Percentiles rank a stretch among this genome's conserved stretches.
Conservation (phyloP, 805 yeast species). For the Maudiozyma barnettii region DNA sequence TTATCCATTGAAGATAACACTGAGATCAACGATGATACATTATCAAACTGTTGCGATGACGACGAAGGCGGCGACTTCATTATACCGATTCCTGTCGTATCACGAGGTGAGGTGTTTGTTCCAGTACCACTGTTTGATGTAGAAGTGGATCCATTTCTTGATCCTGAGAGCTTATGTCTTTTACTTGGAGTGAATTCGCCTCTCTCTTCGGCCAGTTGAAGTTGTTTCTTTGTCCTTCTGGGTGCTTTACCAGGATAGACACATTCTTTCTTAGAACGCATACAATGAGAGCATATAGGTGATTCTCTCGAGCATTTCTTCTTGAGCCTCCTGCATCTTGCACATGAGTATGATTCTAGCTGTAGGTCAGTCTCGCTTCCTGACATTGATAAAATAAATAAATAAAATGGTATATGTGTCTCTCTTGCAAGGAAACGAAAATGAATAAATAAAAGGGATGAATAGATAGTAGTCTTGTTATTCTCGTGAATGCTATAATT, state of each 20-base stretch:
- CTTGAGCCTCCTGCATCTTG: slow-evolving; percentile 40
- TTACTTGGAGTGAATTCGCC: slow-evolving; percentile 18
- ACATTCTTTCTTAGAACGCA: slow-evolving; percentile 30
- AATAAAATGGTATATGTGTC: neutral
- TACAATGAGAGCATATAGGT: slow-evolving; percentile 38
- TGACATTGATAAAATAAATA: neutral
- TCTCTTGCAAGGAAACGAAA: neutral
- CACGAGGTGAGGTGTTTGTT: neutral
- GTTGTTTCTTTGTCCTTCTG: slow-evolving; percentile 31
- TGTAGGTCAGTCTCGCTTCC: neutral
- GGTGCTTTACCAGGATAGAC: slow-evolving; percentile 37
- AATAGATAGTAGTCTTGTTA: too few species aligned
- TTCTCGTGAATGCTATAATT: too few species aligned
- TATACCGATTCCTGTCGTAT: neutral
- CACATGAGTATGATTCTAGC: slow-evolving; percentile 32
- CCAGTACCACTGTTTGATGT: neutral
- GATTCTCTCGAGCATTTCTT: slow-evolving; percentile 39
- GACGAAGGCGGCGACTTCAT: neutral
- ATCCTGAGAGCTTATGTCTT: slow-evolving; percentile 2
- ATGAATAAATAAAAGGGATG: too few species aligned
- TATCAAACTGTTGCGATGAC: slow-evolving; percentile 4
- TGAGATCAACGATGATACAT: slow-evolving; percentile 15
- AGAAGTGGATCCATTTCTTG: neutral
- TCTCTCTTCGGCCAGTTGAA: slow-evolving; percentile 17
- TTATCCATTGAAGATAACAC: slow-evolving; percentile 4